Evolutionary conservation across 1,284 basidiomycete species (phyloP).

Genomic region (Fistulinella staudtii): DNA sequence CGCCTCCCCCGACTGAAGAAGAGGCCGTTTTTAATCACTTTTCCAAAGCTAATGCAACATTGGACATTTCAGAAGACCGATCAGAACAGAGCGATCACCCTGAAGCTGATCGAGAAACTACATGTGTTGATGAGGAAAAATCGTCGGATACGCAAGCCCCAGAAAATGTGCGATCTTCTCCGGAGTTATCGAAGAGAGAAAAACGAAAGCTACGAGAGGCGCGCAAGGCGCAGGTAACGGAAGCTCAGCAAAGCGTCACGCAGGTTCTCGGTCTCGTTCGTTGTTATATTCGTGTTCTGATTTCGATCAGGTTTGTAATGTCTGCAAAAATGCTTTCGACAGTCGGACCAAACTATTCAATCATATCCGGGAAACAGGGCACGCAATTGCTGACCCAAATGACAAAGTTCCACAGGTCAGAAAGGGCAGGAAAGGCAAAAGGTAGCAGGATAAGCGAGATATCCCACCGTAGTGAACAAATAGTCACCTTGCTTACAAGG

Average conservation of each 20-base stretch:
- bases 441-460: slow-evolving; percentile 20
- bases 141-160: background rate
- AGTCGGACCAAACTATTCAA: slow-evolving; percentile 79
- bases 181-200: slow-evolving; percentile 71
- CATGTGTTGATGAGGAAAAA: background rate
- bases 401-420: slow-evolving; percentile 25
- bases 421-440: slow-evolving; percentile 42
- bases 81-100: slow-evolving; percentile 3
- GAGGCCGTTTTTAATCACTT: background rate
- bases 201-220: slow-evolving; percentile 76
- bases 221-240: slow-evolving; percentile 60
- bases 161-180: slow-evolving; percentile 43
- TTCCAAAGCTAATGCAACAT: background rate
- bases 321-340: slow-evolving; percentile 62
- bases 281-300: background rate
- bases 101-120: background rate
- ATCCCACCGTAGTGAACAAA: slow-evolving; percentile 6
- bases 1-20: slow-evolving; percentile 20
- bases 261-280: slow-evolving; percentile 14
- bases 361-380: slow-evolving; percentile 71
- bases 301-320: slow-evolving; percentile 57
- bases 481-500: too few species aligned
- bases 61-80: slow-evolving; percentile 3
- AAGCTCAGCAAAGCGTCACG: slow-evolving; percentile 7
- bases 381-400: slow-evolving; percentile 54